These are phyloP conservation scores for Coemansia sp. DNA, from an alignment of 192 early-diverging fungal genomes.

Conservation along the genomic window DNA sequence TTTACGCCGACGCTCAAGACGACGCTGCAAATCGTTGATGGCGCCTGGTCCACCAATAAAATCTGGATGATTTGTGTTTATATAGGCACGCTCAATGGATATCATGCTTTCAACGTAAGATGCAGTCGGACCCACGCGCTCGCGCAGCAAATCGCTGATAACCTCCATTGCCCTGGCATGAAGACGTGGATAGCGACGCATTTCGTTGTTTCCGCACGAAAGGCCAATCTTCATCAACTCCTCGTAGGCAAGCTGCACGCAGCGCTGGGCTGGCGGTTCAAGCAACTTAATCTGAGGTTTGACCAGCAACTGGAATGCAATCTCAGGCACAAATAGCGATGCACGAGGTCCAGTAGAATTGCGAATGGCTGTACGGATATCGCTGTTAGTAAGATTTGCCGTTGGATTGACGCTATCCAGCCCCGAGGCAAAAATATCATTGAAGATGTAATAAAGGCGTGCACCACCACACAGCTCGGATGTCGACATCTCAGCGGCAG, in stretches of 20 bases:
- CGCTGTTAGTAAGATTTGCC: slow-evolving; percentile 65
- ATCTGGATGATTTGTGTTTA: slow-evolving; percentile 85
- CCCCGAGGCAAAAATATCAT: slow-evolving; percentile 72
- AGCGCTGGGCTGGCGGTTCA: slow-evolving; percentile 72
- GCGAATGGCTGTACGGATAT: slow-evolving; percentile 80
- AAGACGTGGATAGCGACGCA: slow-evolving; percentile 72
- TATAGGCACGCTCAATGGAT: slow-evolving; percentile 77
- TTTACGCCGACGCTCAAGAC: slow-evolving; percentile 63
- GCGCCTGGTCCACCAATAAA: slow-evolving; percentile 78
- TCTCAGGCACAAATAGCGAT: slow-evolving; percentile 80
- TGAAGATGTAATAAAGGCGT: slow-evolving; percentile 80
- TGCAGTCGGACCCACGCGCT: slow-evolving; percentile 69
- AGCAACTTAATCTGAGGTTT: slow-evolving; percentile 76
- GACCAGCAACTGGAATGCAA: slow-evolving; percentile 81
- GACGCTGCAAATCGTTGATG: slow-evolving; percentile 68
- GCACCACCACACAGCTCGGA: slow-evolving; percentile 80
- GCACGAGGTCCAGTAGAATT: slow-evolving; percentile 79
- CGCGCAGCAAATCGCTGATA: slow-evolving; percentile 73
- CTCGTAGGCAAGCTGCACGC: slow-evolving; percentile 81
- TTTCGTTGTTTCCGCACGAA: slow-evolving; percentile 72
- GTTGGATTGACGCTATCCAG: slow-evolving; percentile 72
- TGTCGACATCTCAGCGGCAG: slow-evolving; percentile 66
- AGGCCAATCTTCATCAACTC: slow-evolving; percentile 80
- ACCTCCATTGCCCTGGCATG: slow-evolving; percentile 73
- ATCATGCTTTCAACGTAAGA: slow-evolving; percentile 78